Evolutionary conservation across 495 filamentous ascomycete genomes (phyloP).

Genomic region (Daldinia childiae): DNA sequence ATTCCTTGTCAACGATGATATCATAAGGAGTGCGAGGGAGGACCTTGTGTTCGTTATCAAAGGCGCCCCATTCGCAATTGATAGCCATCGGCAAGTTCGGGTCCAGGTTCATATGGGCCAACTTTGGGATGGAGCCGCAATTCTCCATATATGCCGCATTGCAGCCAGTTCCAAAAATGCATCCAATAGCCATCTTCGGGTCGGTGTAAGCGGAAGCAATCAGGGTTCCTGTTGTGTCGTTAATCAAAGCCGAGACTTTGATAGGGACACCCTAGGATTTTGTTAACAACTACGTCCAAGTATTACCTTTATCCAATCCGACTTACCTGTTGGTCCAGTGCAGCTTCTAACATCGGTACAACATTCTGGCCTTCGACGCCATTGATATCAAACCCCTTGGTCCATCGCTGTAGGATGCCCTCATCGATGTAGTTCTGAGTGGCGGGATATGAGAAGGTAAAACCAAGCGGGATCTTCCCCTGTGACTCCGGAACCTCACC

Average conservation of each 20-base stretch:
- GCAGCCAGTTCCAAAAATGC: conserved; percentile 98
- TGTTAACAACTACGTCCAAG: conserved; percentile 11
- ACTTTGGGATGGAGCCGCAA: conserved; percentile 89
- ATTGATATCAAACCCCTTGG: conserved; percentile 97
- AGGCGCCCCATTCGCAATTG: conserved; percentile 99
- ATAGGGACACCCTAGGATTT: conserved; percentile 79
- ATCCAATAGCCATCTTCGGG: conserved; percentile 88
- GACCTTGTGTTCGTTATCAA: conserved; percentile 95
- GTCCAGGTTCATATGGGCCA: conserved; percentile 92
- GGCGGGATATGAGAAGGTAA: conserved; percentile 98
- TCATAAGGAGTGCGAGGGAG: conserved; percentile 89
- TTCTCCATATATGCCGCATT: conserved; percentile 99
- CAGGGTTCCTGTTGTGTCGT: conserved; percentile 99
- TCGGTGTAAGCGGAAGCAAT: conserved; percentile 98
- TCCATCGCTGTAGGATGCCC: conserved; percentile 96
- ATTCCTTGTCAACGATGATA: conserved; percentile 87
- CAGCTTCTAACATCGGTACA: conserved; percentile 89
- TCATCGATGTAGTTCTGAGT: conserved; percentile 97
- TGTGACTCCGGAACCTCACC: conserved; percentile 67
- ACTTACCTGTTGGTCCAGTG: conserved; percentile 78
- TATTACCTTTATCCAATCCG: conserved; percentile 18
- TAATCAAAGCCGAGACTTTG: conserved; percentile 92
- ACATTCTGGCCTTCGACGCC: conserved; percentile 96
- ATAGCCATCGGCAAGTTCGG: conserved; percentile 92
- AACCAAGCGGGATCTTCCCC: conserved; percentile 80